Evolutionary conservation across 495 filamentous ascomycete species (phyloP), one percentile per base, ranked within the genome.

Genomic region (Thermothielavioides terrestris): DNA sequence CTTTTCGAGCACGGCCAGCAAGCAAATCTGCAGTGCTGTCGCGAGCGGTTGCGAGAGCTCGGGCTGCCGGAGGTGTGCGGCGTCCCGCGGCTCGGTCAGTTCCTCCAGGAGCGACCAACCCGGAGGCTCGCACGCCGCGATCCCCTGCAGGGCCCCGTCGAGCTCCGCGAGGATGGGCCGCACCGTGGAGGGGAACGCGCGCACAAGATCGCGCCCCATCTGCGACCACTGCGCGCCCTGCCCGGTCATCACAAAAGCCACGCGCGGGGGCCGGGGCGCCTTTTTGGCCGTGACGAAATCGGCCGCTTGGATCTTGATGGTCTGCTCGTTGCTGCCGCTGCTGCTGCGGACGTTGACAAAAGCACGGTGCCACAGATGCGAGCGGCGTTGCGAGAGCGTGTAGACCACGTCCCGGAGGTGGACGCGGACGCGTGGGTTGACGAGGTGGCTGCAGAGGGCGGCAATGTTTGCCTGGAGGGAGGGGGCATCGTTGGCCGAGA

Each of bases 21-120:
- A 20, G 14, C 44, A 55, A 0, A 67, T 31, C 30, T 67, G 64
- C 2, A 67, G 23, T 1, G 50, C 63, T 2, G 59, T 50, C n/a
- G 38, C 46, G 23, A 59, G 10, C 12, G 53, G 56, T 35, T 59
- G 56, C 1, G 41, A 45, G 32, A 59, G 32, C 25, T 59, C 56
- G 1, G 56, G 35, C 15, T 37, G 20, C 1, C 39, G 31, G 6
- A 59, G 17, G 11, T 46, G 46, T 1, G 42, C 38, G 0, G 48
- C 14, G 2, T 26, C 26, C 1, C 48, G 20, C 10, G 48, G 38
- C 12, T 42, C 48, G 0, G 48, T 50, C 4, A 50, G 20, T 15
- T 50, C 48, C 7, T 20, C 17, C 3, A 50, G 14, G 8, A 50
- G 39, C 1, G 48, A 50, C 38, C 48, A 50, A 14, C 4, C 17